A percentile compares a stretch with the other conserved stretches of the same genome.
Evolutionary conservation across 345 rosid species (phyloP).

Genomic region (Corymbia maculata): DNA sequence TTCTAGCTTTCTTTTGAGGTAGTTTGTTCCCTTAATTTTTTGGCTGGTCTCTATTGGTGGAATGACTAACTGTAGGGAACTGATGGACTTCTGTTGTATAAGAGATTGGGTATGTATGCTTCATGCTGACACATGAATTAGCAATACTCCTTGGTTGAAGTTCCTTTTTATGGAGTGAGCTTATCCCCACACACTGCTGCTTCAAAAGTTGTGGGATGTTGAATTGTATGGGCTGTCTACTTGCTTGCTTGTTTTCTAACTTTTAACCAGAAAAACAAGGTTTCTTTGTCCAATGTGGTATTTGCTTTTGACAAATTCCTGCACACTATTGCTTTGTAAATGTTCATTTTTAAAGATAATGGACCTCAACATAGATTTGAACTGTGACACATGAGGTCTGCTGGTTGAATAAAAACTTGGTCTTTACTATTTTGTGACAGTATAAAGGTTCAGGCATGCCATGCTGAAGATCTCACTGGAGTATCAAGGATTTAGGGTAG

Average conservation of each 20-base stretch:
- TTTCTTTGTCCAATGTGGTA: neutral
- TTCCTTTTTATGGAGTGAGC: neutral
- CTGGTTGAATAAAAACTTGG: neutral
- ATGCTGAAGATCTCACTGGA: neutral
- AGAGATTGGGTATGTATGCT: neutral
- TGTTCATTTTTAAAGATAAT: neutral
- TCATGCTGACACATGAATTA: neutral
- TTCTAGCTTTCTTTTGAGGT: neutral
- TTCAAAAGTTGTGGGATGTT: neutral
- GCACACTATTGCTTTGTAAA: neutral
- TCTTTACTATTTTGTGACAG: neutral
- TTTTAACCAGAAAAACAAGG: neutral
- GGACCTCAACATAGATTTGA: neutral
- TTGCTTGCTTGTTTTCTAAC: neutral
- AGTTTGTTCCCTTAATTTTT: neutral
- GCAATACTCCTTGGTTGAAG: neutral
- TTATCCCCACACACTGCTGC: neutral
- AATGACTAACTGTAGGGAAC: neutral
- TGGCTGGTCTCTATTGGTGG: neutral
- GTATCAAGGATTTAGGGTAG: neutral
- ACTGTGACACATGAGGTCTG: neutral
- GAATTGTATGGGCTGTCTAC: neutral
- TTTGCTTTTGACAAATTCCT: neutral
- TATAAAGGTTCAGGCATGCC: neutral
- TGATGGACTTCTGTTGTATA: neutral